phyloP scores from a whole-genome alignment of 768 basidiomycete species.

The Asterophora parasitica region DNA sequence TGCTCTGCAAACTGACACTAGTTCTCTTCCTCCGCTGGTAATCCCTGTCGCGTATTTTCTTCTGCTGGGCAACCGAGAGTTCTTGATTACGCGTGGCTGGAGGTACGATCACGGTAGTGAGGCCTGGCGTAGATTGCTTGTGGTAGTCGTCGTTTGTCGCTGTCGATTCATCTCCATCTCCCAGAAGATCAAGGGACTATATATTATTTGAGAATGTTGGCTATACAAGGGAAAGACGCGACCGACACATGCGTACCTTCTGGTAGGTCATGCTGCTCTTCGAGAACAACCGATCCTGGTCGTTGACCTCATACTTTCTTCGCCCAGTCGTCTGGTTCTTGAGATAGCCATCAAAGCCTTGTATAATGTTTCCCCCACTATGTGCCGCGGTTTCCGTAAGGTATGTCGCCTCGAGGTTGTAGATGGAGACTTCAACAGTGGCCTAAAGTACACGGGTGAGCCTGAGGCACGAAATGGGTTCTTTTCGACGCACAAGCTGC shows the following conservation, averaged over 20 bases:
- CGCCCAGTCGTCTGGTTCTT: constrained; percentile 68
- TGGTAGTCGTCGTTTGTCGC: constrained; percentile 58
- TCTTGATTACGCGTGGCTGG: constrained; percentile 68
- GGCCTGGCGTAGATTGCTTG: constrained; percentile 63
- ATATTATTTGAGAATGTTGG: neutral
- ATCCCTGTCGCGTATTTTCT: constrained; percentile 74
- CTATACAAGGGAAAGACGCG: constrained; percentile 10
- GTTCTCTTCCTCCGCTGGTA: constrained; percentile 79
- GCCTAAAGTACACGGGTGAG: constrained; percentile 41
- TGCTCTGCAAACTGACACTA: constrained; percentile 54
- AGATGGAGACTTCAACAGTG: constrained; percentile 72
- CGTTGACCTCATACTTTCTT: constrained; percentile 71
- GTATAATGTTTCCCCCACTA: constrained; percentile 82
- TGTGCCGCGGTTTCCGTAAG: constrained; percentile 72
- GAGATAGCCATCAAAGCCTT: constrained; percentile 83
- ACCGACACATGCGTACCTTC: constrained; percentile 44
- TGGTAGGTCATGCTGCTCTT: constrained; percentile 73
- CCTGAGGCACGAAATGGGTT: neutral
- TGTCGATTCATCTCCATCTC: constrained; percentile 60
- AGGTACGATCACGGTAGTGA: constrained; percentile 75
- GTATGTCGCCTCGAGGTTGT: constrained; percentile 71
- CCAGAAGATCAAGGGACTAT: constrained; percentile 71
- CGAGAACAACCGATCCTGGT: constrained; percentile 77
- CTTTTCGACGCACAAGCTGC: constrained; percentile 52
- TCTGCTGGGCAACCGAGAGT: constrained; percentile 65